Conservation (phyloP, 2,329 filamentous ascomycete species). For the Elsinoe arachidis region DNA sequence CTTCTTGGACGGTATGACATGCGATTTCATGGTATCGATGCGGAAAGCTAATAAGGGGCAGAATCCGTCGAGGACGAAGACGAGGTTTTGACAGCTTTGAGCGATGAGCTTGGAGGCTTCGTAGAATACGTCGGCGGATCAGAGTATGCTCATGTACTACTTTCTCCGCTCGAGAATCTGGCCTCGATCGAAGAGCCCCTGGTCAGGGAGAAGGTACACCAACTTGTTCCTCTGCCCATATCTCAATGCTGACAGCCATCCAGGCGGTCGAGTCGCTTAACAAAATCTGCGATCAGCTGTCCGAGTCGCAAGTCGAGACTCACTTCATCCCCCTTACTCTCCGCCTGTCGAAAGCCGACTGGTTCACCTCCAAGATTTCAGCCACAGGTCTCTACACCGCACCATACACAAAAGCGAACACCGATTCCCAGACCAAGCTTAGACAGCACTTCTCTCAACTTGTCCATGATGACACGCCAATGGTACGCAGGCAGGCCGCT, state of each 20-base stretch:
- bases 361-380: slow-evolving; percentile 99
- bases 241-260: not conserved
- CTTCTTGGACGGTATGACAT: slow-evolving; percentile 82
- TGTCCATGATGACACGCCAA: slow-evolving; percentile 96
- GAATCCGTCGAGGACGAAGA: slow-evolving; percentile 99
- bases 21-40: not conserved
- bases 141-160: slow-evolving; percentile 87
- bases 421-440: slow-evolving; percentile 80
- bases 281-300: slow-evolving; percentile 94
- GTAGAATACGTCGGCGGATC: slow-evolving; percentile 96
- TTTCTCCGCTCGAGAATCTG: slow-evolving; percentile 94
- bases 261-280: slow-evolving; percentile 98
- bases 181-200: slow-evolving; percentile 97
- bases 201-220: slow-evolving; percentile 85
- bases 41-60: slow-evolving; percentile 37
- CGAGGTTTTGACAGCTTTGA: slow-evolving; percentile 92
- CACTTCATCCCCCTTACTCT: slow-evolving; percentile 94
- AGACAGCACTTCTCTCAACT: slow-evolving; percentile 85
- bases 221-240: slow-evolving; percentile 18
- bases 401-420: slow-evolving; percentile 85
- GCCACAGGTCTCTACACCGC: slow-evolving; percentile 90
- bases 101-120: slow-evolving; percentile 92
- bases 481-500: slow-evolving; percentile 94
- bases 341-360: slow-evolving; percentile 96
- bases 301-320: slow-evolving; percentile 86